Percentiles rank a stretch among this genome's conserved stretches.
Conservation (phyloP, 371 early-diverging fungal genomes). For the Mycotypha africana region DNA sequence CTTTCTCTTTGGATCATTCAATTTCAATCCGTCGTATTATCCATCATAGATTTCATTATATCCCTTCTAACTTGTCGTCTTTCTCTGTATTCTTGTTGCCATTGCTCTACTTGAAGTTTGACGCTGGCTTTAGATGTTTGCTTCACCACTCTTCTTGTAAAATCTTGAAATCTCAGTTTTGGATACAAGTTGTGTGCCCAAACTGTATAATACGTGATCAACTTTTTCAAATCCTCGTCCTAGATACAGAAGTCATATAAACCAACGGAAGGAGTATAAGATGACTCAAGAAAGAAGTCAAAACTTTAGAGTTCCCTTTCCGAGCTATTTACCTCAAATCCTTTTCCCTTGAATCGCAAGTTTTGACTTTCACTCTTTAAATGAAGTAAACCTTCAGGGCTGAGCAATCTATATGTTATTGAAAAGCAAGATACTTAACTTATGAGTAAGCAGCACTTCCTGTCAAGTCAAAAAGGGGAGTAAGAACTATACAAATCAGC, state of each 20-base stretch:
- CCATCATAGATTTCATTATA: no score
- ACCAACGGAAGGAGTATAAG: no score
- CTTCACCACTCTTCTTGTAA: slow-evolving; percentile 33
- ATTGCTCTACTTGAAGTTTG: slow-evolving; percentile 14
- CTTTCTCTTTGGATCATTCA: no score
- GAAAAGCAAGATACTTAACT: background rate
- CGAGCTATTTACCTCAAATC: slow-evolving; percentile 19
- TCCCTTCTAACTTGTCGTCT: slow-evolving; percentile 5
- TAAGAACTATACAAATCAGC: slow-evolving; percentile 6
- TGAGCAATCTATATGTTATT: slow-evolving; percentile 19
- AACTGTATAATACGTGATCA: slow-evolving; percentile 48
- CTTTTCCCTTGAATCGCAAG: slow-evolving; percentile 27
- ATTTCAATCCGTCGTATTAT: no score
- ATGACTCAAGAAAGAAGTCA: background rate
- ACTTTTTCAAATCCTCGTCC: slow-evolving; percentile 35
- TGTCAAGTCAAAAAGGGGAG: background rate
- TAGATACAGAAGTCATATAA: no score
- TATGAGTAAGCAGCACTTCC: background rate
- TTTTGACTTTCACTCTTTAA: slow-evolving; percentile 20
- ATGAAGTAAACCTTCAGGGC: slow-evolving; percentile 18
- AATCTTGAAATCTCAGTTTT: slow-evolving; percentile 33
- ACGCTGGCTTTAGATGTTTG: slow-evolving; percentile 25
- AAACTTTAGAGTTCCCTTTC: background rate
- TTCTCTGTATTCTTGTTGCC: slow-evolving; percentile 28
- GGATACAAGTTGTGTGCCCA: slow-evolving; percentile 56